phyloP scores from a whole-genome alignment of 305 asterid species.

The Striga hermonthica region DNA sequence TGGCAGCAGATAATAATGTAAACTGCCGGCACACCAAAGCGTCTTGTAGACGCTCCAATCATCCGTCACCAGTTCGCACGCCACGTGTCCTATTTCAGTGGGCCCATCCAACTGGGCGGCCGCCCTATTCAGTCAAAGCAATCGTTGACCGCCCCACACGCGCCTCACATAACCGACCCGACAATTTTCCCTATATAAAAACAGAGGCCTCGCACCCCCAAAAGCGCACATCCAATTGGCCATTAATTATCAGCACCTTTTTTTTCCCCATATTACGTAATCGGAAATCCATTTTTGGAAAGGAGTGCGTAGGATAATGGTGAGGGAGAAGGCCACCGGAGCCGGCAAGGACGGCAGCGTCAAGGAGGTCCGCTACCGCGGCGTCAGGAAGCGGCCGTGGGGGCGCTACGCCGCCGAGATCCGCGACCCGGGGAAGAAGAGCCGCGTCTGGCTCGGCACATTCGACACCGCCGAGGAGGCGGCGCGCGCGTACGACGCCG shows the following conservation, averaged over 20 bases:
- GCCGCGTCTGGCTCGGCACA: constrained; percentile 90
- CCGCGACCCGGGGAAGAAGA: constrained; percentile 85
- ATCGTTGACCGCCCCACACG: constrained; percentile 56
- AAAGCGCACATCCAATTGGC: not conserved
- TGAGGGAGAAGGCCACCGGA: constrained; percentile 38
- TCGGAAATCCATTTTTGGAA: not conserved
- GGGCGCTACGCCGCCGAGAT: constrained; percentile 96
- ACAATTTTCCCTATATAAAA: constrained; percentile 32
- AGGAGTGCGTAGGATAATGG: constrained; percentile 33
- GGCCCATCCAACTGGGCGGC: constrained; percentile 51
- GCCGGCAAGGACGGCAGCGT: constrained; percentile 36
- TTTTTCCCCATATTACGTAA: not conserved
- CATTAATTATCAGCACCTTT: not conserved
- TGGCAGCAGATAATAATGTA: no score
- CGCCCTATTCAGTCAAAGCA: constrained; percentile 64
- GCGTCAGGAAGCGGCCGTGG: constrained; percentile 95
- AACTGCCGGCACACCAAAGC: constrained; percentile 39
- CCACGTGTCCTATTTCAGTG: constrained; percentile 40
- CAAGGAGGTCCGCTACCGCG: constrained; percentile 69
- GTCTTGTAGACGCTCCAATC: constrained; percentile 35
- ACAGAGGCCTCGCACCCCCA: not conserved
- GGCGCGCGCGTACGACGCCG: constrained; percentile 81
- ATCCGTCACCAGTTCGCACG: constrained; percentile 40
- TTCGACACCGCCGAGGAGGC: constrained; percentile 96
- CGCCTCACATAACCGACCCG: constrained; percentile 23